These are phyloP conservation scores for Aquilaria yunnanensis DNA, from an alignment of 345 rosid genomes.

Conservation along the genomic window DNA sequence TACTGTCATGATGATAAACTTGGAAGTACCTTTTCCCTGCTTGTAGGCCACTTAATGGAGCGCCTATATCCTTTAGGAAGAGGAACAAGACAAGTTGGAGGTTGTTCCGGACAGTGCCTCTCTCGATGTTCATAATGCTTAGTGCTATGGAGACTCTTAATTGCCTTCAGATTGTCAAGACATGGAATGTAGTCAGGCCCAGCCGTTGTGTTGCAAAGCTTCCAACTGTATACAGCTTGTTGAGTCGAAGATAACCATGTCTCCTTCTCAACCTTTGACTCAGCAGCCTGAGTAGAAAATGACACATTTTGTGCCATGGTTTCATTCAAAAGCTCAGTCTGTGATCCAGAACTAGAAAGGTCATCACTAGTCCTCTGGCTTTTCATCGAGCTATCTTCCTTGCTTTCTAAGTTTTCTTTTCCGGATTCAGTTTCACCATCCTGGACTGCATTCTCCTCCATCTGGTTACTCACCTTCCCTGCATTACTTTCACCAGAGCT, in stretches of 20 bases:
- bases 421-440: slow-evolving; percentile 31
- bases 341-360: slow-evolving; percentile 57
- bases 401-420: slow-evolving; percentile 28
- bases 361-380: slow-evolving; percentile 48
- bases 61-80: slow-evolving; percentile 81
- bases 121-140: slow-evolving; percentile 97
- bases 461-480: slow-evolving; percentile 37
- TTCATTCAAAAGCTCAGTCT: slow-evolving; percentile 82
- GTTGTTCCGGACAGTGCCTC: slow-evolving; percentile 89
- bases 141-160: slow-evolving; percentile 58
- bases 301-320: slow-evolving; percentile 59
- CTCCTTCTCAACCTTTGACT: slow-evolving; percentile 87
- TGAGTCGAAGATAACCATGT: slow-evolving; percentile 42
- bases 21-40: slow-evolving; percentile 80
- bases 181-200: slow-evolving; percentile 96
- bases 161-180: slow-evolving; percentile 86
- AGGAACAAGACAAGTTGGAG: slow-evolving; percentile 87
- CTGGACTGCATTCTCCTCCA: slow-evolving; percentile 36
- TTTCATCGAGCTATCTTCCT: slow-evolving; percentile 36
- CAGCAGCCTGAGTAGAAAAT: slow-evolving; percentile 85
- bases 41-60: slow-evolving; percentile 85
- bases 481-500: slow-evolving; percentile 21
- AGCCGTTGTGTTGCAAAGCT: slow-evolving; percentile 78
- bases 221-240: slow-evolving; percentile 54
- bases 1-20: not conserved